Percentiles rank a stretch among this genome's conserved stretches.
Evolutionary conservation across 1,139 yeast genomes (phyloP).

Genomic region (Yamadazyma membranifaciens): DNA sequence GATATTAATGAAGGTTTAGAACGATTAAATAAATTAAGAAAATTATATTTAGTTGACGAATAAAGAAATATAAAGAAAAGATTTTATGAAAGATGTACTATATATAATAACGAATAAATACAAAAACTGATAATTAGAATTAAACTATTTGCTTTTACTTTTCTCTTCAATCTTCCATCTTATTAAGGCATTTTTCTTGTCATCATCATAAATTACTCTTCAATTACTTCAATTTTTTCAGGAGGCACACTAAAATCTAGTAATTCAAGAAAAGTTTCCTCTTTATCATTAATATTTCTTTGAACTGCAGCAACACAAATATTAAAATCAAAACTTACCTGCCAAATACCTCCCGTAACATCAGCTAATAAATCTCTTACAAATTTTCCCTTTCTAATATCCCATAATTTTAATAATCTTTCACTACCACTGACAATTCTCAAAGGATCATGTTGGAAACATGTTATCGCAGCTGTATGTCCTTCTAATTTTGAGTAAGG

Average conservation of each 20-base stretch:
- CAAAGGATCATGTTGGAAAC: slow-evolving; percentile 87
- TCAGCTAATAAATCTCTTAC: slow-evolving; percentile 75
- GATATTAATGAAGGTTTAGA: slow-evolving; percentile 36
- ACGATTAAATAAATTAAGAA: slow-evolving; percentile 32
- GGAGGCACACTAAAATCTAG: slow-evolving; percentile 69
- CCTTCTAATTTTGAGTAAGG: slow-evolving; percentile 73
- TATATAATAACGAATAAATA: no score
- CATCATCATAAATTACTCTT: no score
- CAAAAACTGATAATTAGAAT: no score
- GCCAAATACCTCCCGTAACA: slow-evolving; percentile 89
- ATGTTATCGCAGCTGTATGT: slow-evolving; percentile 86
- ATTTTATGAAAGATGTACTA: not conserved
- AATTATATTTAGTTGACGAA: slow-evolving; percentile 29
- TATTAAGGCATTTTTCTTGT: no score
- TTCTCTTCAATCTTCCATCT: not conserved
- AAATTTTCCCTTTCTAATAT: slow-evolving; percentile 72
- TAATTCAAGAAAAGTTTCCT: slow-evolving; percentile 71
- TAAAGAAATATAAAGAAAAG: slow-evolving; percentile 4
- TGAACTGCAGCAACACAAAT: slow-evolving; percentile 94
- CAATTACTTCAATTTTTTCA: slow-evolving; percentile 1
- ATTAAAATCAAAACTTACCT: slow-evolving; percentile 80
- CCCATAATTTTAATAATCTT: slow-evolving; percentile 78
- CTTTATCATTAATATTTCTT: slow-evolving; percentile 44
- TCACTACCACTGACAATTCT: slow-evolving; percentile 89
- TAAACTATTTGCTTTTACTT: not conserved